These are phyloP conservation scores for Epichloe sibirici DNA, from an alignment of 2,329 filamentous ascomycete genomes.

Conservation along the genomic window DNA sequence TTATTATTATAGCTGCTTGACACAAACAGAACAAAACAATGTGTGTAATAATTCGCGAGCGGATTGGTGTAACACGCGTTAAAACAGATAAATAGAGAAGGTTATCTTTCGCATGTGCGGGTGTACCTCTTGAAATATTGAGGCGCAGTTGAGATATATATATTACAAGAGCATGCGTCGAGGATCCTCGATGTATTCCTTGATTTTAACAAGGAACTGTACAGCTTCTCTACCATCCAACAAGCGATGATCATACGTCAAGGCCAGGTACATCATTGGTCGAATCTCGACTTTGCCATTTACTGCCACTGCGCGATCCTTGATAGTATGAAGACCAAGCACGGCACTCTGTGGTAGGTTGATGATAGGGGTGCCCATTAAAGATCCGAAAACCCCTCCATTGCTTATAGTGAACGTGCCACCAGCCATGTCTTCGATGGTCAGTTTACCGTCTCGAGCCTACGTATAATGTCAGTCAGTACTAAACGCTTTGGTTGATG, in stretches of 20 bases:
- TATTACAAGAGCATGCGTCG: conserved; percentile 59
- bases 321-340: conserved; percentile 89
- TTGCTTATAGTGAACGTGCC: conserved; percentile 98
- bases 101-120: no score
- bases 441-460: conserved; percentile 92
- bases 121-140: no score
- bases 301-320: conserved; percentile 79
- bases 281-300: conserved; percentile 92
- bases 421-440: conserved; percentile 98
- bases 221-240: conserved; percentile 92
- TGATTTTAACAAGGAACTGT: conserved; percentile 92
- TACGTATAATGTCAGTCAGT: conserved; percentile 20
- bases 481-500: background rate
- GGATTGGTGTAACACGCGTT: no score
- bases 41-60: no score
- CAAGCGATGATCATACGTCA: conserved; percentile 95
- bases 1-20: no score
- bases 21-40: no score
- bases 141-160: background rate
- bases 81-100: no score
- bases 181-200: conserved; percentile 95
- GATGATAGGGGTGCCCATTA: conserved; percentile 98
- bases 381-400: conserved; percentile 88
- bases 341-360: conserved; percentile 91
- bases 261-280: conserved; percentile 99